phyloP scores from a whole-genome alignment of 441 rosid genomes.

The Populus hybrid region DNA sequence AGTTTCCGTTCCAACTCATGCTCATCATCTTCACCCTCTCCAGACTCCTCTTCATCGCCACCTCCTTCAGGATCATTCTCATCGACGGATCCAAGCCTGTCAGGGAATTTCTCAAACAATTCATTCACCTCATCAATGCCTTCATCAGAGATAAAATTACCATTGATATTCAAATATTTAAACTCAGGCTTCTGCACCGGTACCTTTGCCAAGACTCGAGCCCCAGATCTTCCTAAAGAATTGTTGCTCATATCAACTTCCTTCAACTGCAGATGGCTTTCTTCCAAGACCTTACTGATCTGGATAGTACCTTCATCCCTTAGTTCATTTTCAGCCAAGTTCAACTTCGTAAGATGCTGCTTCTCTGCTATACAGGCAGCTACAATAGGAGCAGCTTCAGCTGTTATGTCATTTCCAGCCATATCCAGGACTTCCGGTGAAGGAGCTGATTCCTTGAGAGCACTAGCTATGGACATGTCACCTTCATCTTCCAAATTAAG shows the following conservation, averaged over 20 bases:
- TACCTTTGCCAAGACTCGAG: constrained; percentile 57
- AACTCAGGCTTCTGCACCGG: constrained; percentile 62
- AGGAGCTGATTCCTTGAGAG: constrained; percentile 68
- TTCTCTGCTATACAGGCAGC: constrained; percentile 59
- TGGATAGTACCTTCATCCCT: constrained; percentile 75
- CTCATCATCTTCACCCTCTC: constrained; percentile 42
- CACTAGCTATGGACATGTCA: constrained; percentile 47
- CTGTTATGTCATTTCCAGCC: constrained; percentile 91
- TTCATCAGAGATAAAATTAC: constrained; percentile 77
- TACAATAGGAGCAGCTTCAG: constrained; percentile 52
- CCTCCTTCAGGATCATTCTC: constrained; percentile 88
- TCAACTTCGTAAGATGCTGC: constrained; percentile 61
- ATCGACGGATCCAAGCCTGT: constrained; percentile 62
- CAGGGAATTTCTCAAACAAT: constrained; percentile 56
- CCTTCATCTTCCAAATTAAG: constrained; percentile 87
- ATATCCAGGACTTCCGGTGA: constrained; percentile 68
- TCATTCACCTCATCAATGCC: constrained; percentile 81
- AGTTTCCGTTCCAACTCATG: constrained; percentile 67
- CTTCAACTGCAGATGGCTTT: constrained; percentile 44
- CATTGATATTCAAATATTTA: constrained; percentile 61
- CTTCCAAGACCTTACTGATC: constrained; percentile 66
- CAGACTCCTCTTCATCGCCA: constrained; percentile 51
- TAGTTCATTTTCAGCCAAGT: constrained; percentile 85
- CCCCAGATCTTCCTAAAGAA: constrained; percentile 64
- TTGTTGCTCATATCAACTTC: constrained; percentile 74